Evolutionary conservation across 768 basidiomycete species (phyloP).

Genomic region (Amanita exitialis): DNA sequence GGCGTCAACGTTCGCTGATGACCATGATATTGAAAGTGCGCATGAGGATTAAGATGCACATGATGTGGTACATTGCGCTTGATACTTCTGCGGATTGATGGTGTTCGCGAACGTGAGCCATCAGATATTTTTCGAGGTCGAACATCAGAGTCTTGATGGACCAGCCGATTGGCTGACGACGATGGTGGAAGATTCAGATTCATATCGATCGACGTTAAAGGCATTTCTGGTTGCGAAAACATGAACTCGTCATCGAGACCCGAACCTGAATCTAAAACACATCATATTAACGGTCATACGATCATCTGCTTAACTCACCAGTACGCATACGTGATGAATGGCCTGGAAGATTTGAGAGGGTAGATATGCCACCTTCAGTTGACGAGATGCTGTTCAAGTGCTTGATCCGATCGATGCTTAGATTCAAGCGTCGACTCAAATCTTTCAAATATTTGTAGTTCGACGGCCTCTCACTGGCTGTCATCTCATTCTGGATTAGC

Average conservation of each 20-base stretch:
- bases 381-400: conserved; percentile 21
- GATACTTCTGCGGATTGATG: conserved; percentile 16
- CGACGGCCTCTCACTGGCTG: conserved; percentile 10
- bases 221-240: not conserved
- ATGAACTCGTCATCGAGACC: not conserved
- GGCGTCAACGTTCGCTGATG: conserved; percentile 2
- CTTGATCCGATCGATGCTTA: conserved; percentile 44
- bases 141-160: not conserved
- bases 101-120: conserved; percentile 18
- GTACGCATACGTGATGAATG: conserved; percentile 15
- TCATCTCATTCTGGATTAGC: not conserved
- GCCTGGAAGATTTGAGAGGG: conserved; percentile 11
- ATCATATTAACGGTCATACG: not conserved
- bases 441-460: conserved; percentile 27
- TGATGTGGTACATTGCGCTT: not conserved
- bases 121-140: conserved; percentile 6
- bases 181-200: conserved; percentile 5
- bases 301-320: conserved; percentile 4
- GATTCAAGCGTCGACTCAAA: conserved; percentile 47
- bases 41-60: not conserved
- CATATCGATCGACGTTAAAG: not conserved
- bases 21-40: not conserved
- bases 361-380: conserved; percentile 8
- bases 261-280: not conserved
- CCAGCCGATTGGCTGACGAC: not conserved